Evolutionary conservation across 2,329 filamentous ascomycete species (phyloP).

Genomic region (Pseudogymnoascus sp.): DNA sequence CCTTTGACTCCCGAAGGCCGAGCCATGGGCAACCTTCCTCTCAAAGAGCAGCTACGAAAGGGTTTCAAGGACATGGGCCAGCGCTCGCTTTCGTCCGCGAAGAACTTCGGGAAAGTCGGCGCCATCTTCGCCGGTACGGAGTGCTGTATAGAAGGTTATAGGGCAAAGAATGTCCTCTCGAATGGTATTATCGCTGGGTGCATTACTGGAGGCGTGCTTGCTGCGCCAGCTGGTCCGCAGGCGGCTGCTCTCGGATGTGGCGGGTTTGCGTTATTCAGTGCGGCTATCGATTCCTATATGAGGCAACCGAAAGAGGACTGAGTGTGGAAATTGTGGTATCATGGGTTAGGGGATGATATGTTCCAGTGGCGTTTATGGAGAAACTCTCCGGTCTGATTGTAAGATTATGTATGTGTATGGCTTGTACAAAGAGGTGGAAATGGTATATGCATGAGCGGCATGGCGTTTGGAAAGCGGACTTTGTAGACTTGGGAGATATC

Average conservation of each 20-base stretch:
- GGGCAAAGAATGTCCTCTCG: constrained; percentile 86
- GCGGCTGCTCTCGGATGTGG: constrained; percentile 80
- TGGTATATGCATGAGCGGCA: constrained; percentile 6
- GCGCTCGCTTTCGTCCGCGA: constrained; percentile 72
- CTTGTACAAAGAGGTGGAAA: constrained; percentile 7
- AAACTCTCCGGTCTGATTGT: neutral
- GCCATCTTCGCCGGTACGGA: constrained; percentile 87
- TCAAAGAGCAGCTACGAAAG: constrained; percentile 70
- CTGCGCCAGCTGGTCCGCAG: constrained; percentile 79
- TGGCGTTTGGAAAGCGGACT: constrained; percentile 6
- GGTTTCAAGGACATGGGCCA: constrained; percentile 94
- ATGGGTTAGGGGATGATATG: neutral
- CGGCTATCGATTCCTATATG: constrained; percentile 90
- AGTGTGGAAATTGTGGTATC: neutral
- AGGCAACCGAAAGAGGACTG: constrained; percentile 56
- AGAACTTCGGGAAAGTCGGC: constrained; percentile 92
- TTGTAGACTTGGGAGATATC: neutral
- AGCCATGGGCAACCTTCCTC: constrained; percentile 56
- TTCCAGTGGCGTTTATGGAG: neutral
- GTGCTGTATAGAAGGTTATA: constrained; percentile 85
- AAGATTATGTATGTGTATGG: constrained; percentile 8
- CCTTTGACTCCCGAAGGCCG: constrained; percentile 48
- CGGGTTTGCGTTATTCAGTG: constrained; percentile 87
- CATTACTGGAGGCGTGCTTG: constrained; percentile 81
- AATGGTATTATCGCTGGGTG: constrained; percentile 87